A percentile compares a stretch with the other conserved stretches of the same genome.
These are phyloP conservation scores for Lipomyces japonicus DNA, from an alignment of 805 yeast species.

Conservation along the genomic window DNA sequence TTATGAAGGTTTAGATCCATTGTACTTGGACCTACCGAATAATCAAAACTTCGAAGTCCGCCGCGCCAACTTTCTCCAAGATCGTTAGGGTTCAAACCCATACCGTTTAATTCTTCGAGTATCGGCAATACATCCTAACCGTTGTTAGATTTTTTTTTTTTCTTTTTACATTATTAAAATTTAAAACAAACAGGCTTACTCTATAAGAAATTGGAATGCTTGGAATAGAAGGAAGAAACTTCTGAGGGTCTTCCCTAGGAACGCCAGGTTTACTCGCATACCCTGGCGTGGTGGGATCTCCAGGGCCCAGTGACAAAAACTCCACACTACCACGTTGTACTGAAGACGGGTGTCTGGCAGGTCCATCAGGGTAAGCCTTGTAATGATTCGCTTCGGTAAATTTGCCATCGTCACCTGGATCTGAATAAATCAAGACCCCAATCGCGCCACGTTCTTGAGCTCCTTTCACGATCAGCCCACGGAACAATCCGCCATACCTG, in stretches of 20 bases:
- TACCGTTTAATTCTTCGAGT: conserved; percentile 54
- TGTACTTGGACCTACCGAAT: conserved; percentile 51
- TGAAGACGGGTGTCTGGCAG: conserved; percentile 70
- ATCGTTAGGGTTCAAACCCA: conserved; percentile 45
- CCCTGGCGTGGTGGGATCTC: conserved; percentile 78
- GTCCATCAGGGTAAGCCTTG: conserved; percentile 67
- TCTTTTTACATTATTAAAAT: not conserved
- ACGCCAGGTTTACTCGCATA: conserved; percentile 53
- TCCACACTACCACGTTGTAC: conserved; percentile 75
- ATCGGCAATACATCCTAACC: conserved; percentile 63
- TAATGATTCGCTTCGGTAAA: conserved; percentile 55
- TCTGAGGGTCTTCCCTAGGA: conserved; percentile 48
- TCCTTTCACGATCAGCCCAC: conserved; percentile 72
- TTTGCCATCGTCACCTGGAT: conserved; percentile 55
- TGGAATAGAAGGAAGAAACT: conserved; percentile 61
- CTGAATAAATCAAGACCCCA: conserved; percentile 65
- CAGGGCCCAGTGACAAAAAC: conserved; percentile 59
- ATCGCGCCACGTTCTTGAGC: conserved; percentile 69
- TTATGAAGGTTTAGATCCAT: conserved; percentile 53
- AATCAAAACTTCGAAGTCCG: conserved; percentile 44
- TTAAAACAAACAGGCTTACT: conserved; percentile 2
- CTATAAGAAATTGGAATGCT: conserved; percentile 63
- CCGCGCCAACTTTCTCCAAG: conserved; percentile 49
- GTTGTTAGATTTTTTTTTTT: too few species aligned
- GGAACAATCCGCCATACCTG: conserved; percentile 61